Percentiles rank a stretch among this genome's conserved stretches.
Conservation (phyloP, 2,329 filamentous ascomycete species). For the Colletotrichum sublineola region DNA sequence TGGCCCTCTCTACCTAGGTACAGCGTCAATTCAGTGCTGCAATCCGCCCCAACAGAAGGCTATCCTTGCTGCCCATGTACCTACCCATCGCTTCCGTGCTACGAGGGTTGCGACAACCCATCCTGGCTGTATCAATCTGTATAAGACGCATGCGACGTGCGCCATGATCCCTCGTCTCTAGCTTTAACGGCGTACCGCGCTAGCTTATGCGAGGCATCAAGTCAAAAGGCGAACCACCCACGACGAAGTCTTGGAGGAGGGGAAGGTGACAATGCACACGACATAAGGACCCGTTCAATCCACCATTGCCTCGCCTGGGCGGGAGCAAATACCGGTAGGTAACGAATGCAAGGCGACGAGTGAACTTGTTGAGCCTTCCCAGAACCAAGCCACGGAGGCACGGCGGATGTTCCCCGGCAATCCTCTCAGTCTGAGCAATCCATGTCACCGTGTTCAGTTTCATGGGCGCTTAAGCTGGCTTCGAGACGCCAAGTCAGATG, state of each 20-base stretch:
- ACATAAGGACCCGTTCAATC: not conserved
- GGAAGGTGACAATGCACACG: not conserved
- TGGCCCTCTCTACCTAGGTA: too few relatives aligned
- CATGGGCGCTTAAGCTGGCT: constrained; percentile 22
- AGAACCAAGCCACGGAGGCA: constrained; percentile 19
- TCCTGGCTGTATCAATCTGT: not conserved
- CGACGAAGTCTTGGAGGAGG: not conserved
- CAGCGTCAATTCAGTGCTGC: not conserved
- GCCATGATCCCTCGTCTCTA: not conserved
- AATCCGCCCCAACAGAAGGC: not conserved
- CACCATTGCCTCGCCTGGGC: not conserved
- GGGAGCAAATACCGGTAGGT: not conserved
- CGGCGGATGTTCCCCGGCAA: constrained; percentile 34
- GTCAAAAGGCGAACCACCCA: not conserved
- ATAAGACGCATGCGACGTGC: not conserved
- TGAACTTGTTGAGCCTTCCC: constrained; percentile 20
- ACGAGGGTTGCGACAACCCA: not conserved
- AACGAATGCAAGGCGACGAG: constrained; percentile 4
- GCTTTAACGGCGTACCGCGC: not conserved
- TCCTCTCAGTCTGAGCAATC: constrained; percentile 29
- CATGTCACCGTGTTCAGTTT: constrained; percentile 31
- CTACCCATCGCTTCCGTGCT: not conserved
- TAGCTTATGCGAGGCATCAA: constrained; percentile 8
- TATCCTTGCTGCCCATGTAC: not conserved
- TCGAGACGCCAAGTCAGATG: constrained; percentile 30